Evolutionary conservation across 768 basidiomycete species (phyloP).

Genomic region (Pilatotrama ljubarskyi): DNA sequence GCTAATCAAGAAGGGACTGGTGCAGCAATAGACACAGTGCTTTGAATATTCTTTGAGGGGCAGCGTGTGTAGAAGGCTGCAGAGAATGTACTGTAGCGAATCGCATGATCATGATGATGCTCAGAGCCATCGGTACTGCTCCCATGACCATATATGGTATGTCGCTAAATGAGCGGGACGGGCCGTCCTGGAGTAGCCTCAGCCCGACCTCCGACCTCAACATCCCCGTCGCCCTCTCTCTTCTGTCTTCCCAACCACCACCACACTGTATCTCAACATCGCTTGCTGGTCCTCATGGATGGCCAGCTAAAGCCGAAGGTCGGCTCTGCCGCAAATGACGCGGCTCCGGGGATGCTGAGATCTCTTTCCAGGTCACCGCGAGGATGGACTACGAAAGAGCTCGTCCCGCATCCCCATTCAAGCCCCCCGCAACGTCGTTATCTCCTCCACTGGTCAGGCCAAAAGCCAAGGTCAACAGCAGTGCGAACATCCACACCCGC

Average conservation of each 20-base stretch:
- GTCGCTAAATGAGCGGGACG: conserved; percentile 15
- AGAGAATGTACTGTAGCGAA: neutral
- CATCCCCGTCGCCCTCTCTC: conserved; percentile 3
- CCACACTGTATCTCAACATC: neutral
- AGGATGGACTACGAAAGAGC: conserved; percentile 46
- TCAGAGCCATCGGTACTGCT: neutral
- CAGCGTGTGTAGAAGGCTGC: neutral
- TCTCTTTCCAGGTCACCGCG: conserved; percentile 49
- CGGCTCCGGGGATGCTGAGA: conserved; percentile 23
- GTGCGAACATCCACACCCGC: conserved; percentile 36
- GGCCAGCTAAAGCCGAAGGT: conserved; percentile 51
- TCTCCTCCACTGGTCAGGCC: conserved; percentile 40
- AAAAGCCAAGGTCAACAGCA: conserved; percentile 64
- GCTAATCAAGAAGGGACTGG: conserved; percentile 46
- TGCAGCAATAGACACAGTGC: conserved; percentile 12
- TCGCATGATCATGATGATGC: neutral
- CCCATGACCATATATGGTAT: conserved; percentile 8
- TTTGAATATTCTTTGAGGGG: neutral
- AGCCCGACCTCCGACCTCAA: conserved; percentile 18
- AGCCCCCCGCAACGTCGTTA: conserved; percentile 32
- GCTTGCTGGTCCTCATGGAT: conserved; percentile 35
- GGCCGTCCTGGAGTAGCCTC: conserved; percentile 18
- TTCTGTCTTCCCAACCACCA: conserved; percentile 1
- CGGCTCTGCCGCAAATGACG: conserved; percentile 6
- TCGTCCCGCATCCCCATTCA: conserved; percentile 53